phyloP scores from a whole-genome alignment of 306 rosid genomes.

The Citrullus colocynthis region DNA sequence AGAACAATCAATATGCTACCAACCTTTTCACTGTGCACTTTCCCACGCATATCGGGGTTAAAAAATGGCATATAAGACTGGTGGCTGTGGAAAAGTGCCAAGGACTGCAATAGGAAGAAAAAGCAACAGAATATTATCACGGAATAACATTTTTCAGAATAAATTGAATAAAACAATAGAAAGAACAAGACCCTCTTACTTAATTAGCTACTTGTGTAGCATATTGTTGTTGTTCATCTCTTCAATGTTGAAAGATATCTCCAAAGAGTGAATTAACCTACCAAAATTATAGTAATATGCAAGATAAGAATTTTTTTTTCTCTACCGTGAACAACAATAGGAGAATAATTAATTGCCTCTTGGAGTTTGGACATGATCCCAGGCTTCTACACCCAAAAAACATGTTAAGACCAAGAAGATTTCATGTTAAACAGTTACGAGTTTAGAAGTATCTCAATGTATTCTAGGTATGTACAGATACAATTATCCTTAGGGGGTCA shows the following conservation, averaged over 20 bases:
- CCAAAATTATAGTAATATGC: not conserved
- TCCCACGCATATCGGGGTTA: constrained; percentile 37
- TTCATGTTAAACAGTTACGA: not conserved
- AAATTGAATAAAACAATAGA: not conserved
- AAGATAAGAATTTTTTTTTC: not conserved
- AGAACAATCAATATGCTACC: not conserved
- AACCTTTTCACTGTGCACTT: constrained; percentile 49
- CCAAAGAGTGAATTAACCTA: constrained; percentile 77
- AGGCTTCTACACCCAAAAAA: constrained; percentile 55
- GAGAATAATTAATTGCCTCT: constrained; percentile 37
- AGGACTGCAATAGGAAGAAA: constrained; percentile 36
- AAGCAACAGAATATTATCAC: not conserved
- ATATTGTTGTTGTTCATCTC: constrained; percentile 79
- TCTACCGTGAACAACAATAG: not conserved
- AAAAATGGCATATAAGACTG: constrained; percentile 44
- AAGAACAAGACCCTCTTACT: constrained; percentile 27
- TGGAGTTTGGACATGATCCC: constrained; percentile 67
- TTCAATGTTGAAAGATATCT: constrained; percentile 68
- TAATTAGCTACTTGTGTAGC: constrained; percentile 85
- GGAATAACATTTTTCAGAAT: not conserved
- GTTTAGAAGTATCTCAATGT: not conserved
- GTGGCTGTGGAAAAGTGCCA: constrained; percentile 94
- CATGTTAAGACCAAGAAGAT: not conserved
- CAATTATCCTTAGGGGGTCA: not conserved
- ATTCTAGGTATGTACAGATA: not conserved